phyloP scores from a whole-genome alignment of 345 rosid species.

The Citrus maxima region DNA sequence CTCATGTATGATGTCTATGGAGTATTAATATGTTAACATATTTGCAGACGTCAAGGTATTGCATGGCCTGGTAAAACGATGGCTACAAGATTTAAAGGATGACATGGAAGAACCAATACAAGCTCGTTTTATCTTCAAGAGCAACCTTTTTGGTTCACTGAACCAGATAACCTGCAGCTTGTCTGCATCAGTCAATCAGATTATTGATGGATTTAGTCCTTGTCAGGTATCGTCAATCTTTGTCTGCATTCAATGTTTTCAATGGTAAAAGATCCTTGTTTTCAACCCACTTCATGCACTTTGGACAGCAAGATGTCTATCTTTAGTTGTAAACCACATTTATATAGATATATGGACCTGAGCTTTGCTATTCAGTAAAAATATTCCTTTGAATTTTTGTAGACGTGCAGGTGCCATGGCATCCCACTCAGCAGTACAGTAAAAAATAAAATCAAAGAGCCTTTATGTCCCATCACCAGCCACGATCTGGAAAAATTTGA shows the following conservation, averaged over 20 bases:
- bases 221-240: conserved; percentile 47
- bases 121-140: conserved; percentile 60
- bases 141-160: conserved; percentile 51
- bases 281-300: not conserved
- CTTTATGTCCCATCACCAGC: conserved; percentile 53
- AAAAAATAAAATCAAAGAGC: conserved; percentile 28
- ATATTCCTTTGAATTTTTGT: conserved; percentile 15
- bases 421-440: conserved; percentile 29
- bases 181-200: conserved; percentile 42
- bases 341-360: not conserved
- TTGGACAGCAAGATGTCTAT: not conserved
- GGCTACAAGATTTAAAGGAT: conserved; percentile 75
- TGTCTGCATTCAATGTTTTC: not conserved
- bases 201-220: conserved; percentile 54
- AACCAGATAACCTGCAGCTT: conserved; percentile 67
- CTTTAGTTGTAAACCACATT: not conserved
- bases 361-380: too few species aligned
- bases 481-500: conserved; percentile 40
- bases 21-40: conserved; percentile 5
- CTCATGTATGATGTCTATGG: not conserved
- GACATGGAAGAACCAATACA: conserved; percentile 64
- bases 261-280: not conserved
- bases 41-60: conserved; percentile 54
- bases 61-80: conserved; percentile 65
- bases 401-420: conserved; percentile 88